phyloP scores from a whole-genome alignment of 805 yeast species.

The Ogataea methylovora region DNA sequence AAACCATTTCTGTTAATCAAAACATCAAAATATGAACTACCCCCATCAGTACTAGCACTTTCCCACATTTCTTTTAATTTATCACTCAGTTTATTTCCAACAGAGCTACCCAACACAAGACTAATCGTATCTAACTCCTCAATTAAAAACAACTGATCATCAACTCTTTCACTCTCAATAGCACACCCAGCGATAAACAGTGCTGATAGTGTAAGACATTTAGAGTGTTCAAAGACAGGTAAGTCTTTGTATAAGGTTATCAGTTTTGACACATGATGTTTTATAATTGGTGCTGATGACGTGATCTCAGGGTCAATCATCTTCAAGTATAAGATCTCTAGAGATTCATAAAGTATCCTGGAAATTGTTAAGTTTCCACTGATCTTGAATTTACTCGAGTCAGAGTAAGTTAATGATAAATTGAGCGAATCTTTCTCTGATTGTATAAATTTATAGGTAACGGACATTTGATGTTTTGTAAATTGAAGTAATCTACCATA shows the following conservation, averaged over 20 bases:
- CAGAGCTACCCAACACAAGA: slow-evolving; percentile 4
- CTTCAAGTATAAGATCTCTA: slow-evolving; percentile 20
- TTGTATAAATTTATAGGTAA: no score
- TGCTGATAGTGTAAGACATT: slow-evolving; percentile 10
- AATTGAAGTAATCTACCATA: no score
- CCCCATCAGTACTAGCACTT: slow-evolving; percentile 11
- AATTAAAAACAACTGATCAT: slow-evolving; percentile 20
- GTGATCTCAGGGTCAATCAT: slow-evolving; percentile 11
- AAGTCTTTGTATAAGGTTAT: slow-evolving; percentile 7
- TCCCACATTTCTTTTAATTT: slow-evolving; percentile 23
- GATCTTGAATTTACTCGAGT: no score
- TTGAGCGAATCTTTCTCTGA: no score
- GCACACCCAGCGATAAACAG: slow-evolving; percentile 23
- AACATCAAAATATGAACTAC: slow-evolving; percentile 9
- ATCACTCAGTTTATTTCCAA: slow-evolving; percentile 11
- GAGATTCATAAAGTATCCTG: slow-evolving; percentile 17
- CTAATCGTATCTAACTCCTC: slow-evolving; percentile 17
- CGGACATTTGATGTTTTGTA: no score
- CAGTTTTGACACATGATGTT: slow-evolving; percentile 19
- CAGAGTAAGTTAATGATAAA: no score
- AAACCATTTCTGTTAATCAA: slow-evolving; percentile 12
- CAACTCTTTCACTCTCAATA: slow-evolving; percentile 13
- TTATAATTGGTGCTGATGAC: slow-evolving; percentile 15
- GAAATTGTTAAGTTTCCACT: slow-evolving; percentile 10
- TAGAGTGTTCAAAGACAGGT: slow-evolving; percentile 1